Evolutionary conservation across 140 eudicot genomes (phyloP), one percentile per base, ranked within the genome.

Genomic region (Stevia rebaudiana): DNA sequence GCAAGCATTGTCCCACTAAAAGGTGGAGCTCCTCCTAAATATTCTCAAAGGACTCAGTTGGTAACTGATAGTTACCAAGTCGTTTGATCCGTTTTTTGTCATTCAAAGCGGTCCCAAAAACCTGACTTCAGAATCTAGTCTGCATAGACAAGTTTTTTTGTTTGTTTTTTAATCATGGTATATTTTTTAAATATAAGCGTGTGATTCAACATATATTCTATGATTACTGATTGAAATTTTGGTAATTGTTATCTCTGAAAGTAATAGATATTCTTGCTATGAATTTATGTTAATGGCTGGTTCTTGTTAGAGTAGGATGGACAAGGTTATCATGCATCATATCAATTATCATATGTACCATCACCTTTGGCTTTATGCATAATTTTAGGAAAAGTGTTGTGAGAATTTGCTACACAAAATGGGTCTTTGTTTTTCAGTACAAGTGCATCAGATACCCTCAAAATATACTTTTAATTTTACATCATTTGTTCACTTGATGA

Each of bases 1-100:
- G 65, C 74, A 46, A 92, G 74, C 48, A 65, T 92, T 47, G 73
- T 88, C 78, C 98, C 96, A n/a, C 74, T 85, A 65, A 88, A 72
- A 76, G 94, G 94, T 24, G 96, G 94, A 47, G 54, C 86, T 23
- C 82, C 90, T 33, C 98, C 98, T 15, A 85, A 79, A 80, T 85
- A 52, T 71, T 69, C 94, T 40, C 94, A 88, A 74, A 88, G 98
- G 73, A 78, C 83, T 15, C 76, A 76, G 58, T 76, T 92, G 8
- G 69, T 81, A 59, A 83, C 98, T 0, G 96, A 92, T 59, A 85
- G 75, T 64, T 92, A 85, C 82, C 95, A 92, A 79, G 86, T 92
- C 39, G 90, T 85, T 49, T 92, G 81, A 90, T 67, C 23, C 62
- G 46, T 31, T 64, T 55, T n/a, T 30, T 46, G 41, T 35, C 50